These are phyloP conservation scores for Dianthus caryophyllus DNA, from an alignment of 148 eudicot species.

Conservation along the genomic window DNA sequence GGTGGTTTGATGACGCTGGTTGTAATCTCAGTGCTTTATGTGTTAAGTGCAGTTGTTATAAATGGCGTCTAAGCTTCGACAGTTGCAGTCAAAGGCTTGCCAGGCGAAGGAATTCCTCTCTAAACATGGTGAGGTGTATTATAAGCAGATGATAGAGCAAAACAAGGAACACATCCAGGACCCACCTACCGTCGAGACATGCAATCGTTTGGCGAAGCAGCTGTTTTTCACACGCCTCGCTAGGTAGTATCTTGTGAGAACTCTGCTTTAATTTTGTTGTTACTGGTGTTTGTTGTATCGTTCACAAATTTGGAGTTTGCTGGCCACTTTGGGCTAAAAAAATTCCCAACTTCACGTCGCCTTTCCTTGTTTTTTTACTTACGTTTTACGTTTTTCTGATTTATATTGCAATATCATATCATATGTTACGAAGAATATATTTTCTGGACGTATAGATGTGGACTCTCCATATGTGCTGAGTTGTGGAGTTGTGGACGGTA, in stretches of 20 bases:
- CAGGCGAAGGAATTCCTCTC: conserved; percentile 42
- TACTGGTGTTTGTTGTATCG: neutral
- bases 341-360: neutral
- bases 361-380: neutral
- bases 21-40: neutral
- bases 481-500: no score
- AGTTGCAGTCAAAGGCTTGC: conserved; percentile 50
- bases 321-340: neutral
- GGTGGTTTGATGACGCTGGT: conserved; percentile 1
- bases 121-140: conserved; percentile 42
- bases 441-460: no score
- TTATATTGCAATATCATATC: neutral
- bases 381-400: no score
- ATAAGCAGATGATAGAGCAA: conserved; percentile 58
- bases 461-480: no score
- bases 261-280: neutral
- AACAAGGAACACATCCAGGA: conserved; percentile 60
- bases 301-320: neutral
- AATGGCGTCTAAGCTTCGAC: conserved; percentile 59
- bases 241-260: conserved; percentile 31
- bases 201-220: conserved; percentile 57
- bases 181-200: conserved; percentile 62
- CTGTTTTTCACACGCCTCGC: conserved; percentile 73
- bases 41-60: conserved; percentile 17
- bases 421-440: no score